phyloP scores from a whole-genome alignment of 2,329 filamentous ascomycete genomes.

The Dothideomycetidae sp. region DNA sequence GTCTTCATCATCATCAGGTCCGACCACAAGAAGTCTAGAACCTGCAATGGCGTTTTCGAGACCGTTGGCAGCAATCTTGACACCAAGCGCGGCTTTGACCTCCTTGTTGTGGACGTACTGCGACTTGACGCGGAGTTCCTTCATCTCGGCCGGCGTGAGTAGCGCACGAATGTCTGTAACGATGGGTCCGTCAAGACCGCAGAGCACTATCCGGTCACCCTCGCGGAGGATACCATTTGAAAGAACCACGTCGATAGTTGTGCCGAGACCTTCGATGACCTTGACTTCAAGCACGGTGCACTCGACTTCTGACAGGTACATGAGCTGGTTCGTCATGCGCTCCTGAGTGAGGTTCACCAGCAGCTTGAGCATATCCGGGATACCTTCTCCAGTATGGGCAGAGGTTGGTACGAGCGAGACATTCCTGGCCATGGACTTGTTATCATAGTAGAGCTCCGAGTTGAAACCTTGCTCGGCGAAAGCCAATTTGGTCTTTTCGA shows the following conservation, averaged over 20 bases:
- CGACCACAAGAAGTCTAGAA: constrained; percentile 85
- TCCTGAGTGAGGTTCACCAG: constrained; percentile 86
- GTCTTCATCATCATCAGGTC: constrained; percentile 79
- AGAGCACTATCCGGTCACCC: constrained; percentile 87
- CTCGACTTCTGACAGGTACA: constrained; percentile 97
- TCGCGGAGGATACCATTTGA: constrained; percentile 91
- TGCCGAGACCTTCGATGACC: constrained; percentile 96
- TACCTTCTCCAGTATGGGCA: constrained; percentile 96
- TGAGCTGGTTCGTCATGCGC: constrained; percentile 89
- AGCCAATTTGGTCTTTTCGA: constrained; percentile 81
- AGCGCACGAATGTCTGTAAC: constrained; percentile 89
- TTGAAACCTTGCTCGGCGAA: constrained; percentile 98
- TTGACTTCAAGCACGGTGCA: constrained; percentile 98
- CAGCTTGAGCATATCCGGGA: constrained; percentile 96
- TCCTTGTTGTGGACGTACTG: constrained; percentile 98
- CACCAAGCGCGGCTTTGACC: constrained; percentile 93
- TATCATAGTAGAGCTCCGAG: constrained; percentile 90
- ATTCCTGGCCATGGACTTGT: constrained; percentile 88
- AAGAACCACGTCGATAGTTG: constrained; percentile 93
- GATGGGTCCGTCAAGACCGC: constrained; percentile 93
- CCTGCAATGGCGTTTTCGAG: constrained; percentile 94
- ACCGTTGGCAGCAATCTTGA: constrained; percentile 95
- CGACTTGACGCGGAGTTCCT: constrained; percentile 88
- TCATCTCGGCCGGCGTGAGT: constrained; percentile 81
- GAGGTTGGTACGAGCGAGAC: constrained; percentile 97